Base-by-base conservation (phyloP, 2,329 filamentous ascomycete species). In the Pseudogymnoascus sp. region DNA sequence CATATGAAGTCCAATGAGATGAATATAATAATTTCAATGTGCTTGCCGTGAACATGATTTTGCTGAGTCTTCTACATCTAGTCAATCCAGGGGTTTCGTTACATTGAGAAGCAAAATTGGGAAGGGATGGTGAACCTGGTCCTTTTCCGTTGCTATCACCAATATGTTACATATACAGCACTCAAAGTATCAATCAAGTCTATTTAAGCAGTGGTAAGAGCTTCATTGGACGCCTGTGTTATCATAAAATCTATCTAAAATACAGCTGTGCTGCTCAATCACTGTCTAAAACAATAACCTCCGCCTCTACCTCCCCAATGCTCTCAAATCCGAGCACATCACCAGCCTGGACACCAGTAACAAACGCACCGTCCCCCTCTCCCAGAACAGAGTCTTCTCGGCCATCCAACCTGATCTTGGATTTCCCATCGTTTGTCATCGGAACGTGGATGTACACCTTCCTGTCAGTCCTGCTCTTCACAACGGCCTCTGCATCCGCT, bases 371-470 rank as follows among this genome's bases (percentile, higher is more conserved):
- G 74, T 96, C 91, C 0, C 91, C 91, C 74, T 95, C 91, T 0
- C 76, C 78, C 15, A 95, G 72, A 13, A 88, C 77, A 0, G 83
- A 82, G 65, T 88, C 85, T 48, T 89, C 85, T 62, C 85, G 77
- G 1, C 84, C 84, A 69, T 81, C 88, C 68, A 87, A 77, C 66
- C 82, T 82, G 64, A 96, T 84, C 78, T 84, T 90, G 37, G 89
- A 82, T 67, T 86, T 88, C 25, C 89, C 89, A 40, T 80, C 80
- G 76, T 89, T 88, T 0, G 87, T 86, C 89, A 92, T 93, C 15
- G 91, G 82, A 61, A 95, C 67, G 73, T 96, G 91, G 36, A 94
- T 76, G 73, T 87, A 96, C 1, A 95, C 83, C 76, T 94, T 92
- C 69, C 85, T 74, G 62, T 78, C 76, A 2, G 85, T 81, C 69